A percentile compares a stretch with the other conserved stretches of the same genome.
These are phyloP conservation scores for Clitoria ternatea DNA, from an alignment of 306 rosid species.

Conservation along the genomic window DNA sequence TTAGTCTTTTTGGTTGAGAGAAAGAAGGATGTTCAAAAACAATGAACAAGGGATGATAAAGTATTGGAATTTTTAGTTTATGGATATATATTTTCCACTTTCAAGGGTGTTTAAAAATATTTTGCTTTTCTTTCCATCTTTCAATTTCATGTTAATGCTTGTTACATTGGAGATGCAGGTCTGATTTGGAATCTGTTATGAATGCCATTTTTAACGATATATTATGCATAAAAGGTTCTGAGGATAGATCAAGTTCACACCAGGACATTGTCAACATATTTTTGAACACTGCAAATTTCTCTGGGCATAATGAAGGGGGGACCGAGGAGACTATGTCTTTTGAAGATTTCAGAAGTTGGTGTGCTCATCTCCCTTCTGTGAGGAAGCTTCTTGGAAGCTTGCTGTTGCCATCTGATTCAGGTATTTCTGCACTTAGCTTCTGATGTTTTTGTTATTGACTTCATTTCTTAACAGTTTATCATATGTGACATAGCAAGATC, in stretches of 20 bases:
- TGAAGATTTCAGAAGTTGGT: constrained; percentile 84
- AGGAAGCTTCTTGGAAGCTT: constrained; percentile 86
- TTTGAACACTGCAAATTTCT: constrained; percentile 62
- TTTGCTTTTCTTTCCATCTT: not conserved
- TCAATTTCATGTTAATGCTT: constrained; percentile 21
- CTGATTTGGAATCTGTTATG: constrained; percentile 72
- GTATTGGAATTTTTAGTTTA: not conserved
- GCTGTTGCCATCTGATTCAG: constrained; percentile 65
- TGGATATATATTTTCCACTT: not conserved
- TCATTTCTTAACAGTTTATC: not conserved
- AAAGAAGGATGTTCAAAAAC: too few relatives aligned
- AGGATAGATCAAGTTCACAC: constrained; percentile 45
- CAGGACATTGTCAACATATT: constrained; percentile 49
- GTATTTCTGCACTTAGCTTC: constrained; percentile 31
- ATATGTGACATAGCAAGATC: not conserved
- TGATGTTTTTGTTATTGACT: constrained; percentile 7
- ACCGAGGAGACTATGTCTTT: constrained; percentile 52
- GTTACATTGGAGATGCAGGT: constrained; percentile 55
- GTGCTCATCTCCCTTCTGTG: constrained; percentile 59
- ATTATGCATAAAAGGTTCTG: constrained; percentile 41
- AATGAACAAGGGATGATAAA: not conserved
- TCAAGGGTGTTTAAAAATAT: not conserved
- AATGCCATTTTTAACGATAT: constrained; percentile 41
- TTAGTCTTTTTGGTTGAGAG: too few relatives aligned
- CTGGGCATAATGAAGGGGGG: constrained; percentile 40